Evolutionary conservation across 2,329 filamentous ascomycete genomes (phyloP), one percentile per base, ranked within the genome.

Genomic region (Monosporascus sp.): DNA sequence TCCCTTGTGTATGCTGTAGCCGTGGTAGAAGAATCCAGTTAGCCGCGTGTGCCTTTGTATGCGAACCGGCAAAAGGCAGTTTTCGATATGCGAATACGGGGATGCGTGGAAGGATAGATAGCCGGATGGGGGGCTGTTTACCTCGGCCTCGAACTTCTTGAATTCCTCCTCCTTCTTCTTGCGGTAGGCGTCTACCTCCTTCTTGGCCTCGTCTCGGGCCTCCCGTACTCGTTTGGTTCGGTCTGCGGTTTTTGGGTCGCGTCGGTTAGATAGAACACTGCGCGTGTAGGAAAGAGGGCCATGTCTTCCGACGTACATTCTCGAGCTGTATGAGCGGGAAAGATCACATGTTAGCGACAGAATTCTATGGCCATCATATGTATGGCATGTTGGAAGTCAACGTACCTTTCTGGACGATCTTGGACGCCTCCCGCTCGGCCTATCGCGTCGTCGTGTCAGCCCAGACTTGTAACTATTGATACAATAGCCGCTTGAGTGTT

Each of bases 361-460:
- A 52, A 49, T 49, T 56, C 53, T 54, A 48, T 20, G 20, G 20
- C 9, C 14, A 35, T 14, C 31, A 35, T 35, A 35, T 35, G 14
- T 5, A 31, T 14, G 28, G 9, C 28, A 31, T 5, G 9, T 11
- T 5, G 28, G 40, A 24, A 46, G 38, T 5, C 14, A 38, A 71
- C 77, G 56, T 73, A 95, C 93, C 89, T 83, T 94, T 91, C 74
- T 97, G 93, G 54, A 99, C 92, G 72, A 99, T 99, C 83, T 97
- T 97, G 77, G 96, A 93, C 57, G 94, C 94, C 74, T 97, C 93
- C 75, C 91, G 88, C 83, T 99, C 94, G 66, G 94, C 92, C 93
- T 97, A 63, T 62, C 52, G 52, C 58, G 48, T 54, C 24, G 7
- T 7, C 41, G 22, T 28, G 28, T 35, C n/a, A 38, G 28, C 43